phyloP scores from a whole-genome alignment of 2,329 filamentous ascomycete species.

The Hysterium pulicare region DNA sequence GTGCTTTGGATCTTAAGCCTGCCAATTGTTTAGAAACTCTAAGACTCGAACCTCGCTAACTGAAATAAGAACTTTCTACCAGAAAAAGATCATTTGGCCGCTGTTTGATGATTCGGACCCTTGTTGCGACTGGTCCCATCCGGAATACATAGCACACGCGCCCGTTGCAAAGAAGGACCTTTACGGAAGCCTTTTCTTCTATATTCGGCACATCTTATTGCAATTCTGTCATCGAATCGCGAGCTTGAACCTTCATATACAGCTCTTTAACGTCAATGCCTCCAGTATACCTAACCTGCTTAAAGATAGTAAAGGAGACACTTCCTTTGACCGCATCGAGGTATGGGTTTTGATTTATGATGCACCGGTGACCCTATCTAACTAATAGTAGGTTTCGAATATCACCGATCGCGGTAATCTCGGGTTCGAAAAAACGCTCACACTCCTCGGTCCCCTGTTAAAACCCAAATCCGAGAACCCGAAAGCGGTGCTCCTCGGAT shows the following conservation, averaged over 20 bases:
- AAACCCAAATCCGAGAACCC: constrained; percentile 31
- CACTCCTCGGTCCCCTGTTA: constrained; percentile 32
- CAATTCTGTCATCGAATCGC: constrained; percentile 29
- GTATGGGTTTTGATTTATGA: neutral
- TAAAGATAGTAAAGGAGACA: too few species aligned
- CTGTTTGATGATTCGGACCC: neutral
- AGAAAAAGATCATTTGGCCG: neutral
- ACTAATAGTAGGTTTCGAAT: constrained; percentile 35
- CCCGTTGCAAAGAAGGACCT: constrained; percentile 31
- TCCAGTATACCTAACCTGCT: too few species aligned
- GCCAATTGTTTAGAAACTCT: too few species aligned
- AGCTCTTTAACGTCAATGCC: constrained; percentile 27
- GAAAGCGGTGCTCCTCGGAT: constrained; percentile 40
- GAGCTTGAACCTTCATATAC: constrained; percentile 19
- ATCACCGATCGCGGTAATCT: constrained; percentile 37
- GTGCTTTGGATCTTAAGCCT: too few species aligned
- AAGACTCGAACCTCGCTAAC: too few species aligned
- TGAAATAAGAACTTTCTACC: neutral
- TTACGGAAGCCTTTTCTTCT: constrained; percentile 40
- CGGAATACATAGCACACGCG: too few species aligned
- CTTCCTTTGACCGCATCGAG: too few species aligned
- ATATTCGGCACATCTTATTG: constrained; percentile 27
- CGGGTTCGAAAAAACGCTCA: constrained; percentile 23
- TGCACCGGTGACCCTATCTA: too few species aligned
- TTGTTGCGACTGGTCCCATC: neutral